Base-by-base conservation (phyloP, 192 early-diverging fungal genomes). In the Gryganskiella cystojenkinii region DNA sequence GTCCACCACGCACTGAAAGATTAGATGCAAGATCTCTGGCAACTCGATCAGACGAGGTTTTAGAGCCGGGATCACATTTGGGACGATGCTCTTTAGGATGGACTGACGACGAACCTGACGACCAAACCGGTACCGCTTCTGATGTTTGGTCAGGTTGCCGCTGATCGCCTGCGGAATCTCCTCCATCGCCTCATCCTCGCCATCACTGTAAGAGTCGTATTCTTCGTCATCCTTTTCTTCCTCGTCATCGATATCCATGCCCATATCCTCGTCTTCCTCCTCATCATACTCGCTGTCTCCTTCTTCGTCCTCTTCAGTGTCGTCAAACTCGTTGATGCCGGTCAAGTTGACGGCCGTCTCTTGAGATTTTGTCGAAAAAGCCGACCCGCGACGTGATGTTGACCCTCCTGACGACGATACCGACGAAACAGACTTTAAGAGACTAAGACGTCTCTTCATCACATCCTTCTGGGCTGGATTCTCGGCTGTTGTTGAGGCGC, bases 1-100 rank as follows among this genome's bases (percentile, higher is more conserved):
- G 57, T 70, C 69, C 10, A 70, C 65, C 19, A 87, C 54, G 60
- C 80, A 82, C 28, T 83, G 78, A 20, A 87, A 68, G 43, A 84
- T 85, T 14, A 80, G 64, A 24, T 74, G 71, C 20, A 86, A 52
- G 22, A 86, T 81, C 55, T 86, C 85, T 9, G 85, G 83, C 24
- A 86, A 57, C 25, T 80, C 65, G 44, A 78, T 68, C 10, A 66
- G 74, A 2, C 60, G 56, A 11, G 56, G 66, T 13, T 40, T 40
- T 5, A 40, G 13, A 9, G 37, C 37, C 37, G 13, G 7, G 37
- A 40, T 13, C 7, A 40, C 37, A 9, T 5, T 40, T 9, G 37
- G 37, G 13, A 40, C 37, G 13, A 40, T 40, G 59, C 61, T 64
- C 1, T 57, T 61, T 0, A 78, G 35, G 8, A 78, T 44, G 15